phyloP scores from a whole-genome alignment of 352 stramenopile species.

The Phytophthora agathidicida region DNA sequence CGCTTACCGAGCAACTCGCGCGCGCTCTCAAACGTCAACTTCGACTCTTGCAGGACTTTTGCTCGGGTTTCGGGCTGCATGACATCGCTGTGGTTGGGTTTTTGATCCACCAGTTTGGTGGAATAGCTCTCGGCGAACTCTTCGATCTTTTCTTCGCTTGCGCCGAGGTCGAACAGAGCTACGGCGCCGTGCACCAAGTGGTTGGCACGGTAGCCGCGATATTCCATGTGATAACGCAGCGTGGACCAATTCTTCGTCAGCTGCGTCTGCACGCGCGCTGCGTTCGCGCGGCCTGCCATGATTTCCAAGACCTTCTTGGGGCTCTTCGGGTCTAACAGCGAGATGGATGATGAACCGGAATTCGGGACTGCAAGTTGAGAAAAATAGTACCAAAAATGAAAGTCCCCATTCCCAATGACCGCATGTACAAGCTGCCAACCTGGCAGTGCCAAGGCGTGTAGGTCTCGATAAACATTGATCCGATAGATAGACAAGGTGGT shows the following conservation, averaged over 20 bases:
- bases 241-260: slow-evolving; percentile 35
- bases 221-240: slow-evolving; percentile 40
- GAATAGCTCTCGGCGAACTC: slow-evolving; percentile 33
- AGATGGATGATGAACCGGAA: slow-evolving; percentile 19
- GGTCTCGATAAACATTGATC: too few species aligned
- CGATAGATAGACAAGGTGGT: too few species aligned
- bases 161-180: slow-evolving; percentile 37
- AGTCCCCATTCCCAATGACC: too few species aligned
- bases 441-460: too few species aligned
- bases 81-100: slow-evolving; percentile 19
- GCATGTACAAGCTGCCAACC: too few species aligned
- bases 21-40: slow-evolving; percentile 30
- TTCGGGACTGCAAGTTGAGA: background rate
- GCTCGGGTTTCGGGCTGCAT: slow-evolving; percentile 8
- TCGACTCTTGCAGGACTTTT: slow-evolving; percentile 14
- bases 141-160: slow-evolving; percentile 35
- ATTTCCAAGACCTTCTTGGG: too few species aligned
- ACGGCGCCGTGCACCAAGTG: slow-evolving; percentile 46
- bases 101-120: slow-evolving; percentile 31
- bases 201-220: slow-evolving; percentile 40
- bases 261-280: slow-evolving; percentile 20
- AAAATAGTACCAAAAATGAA: background rate
- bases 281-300: slow-evolving; percentile 12
- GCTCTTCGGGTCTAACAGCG: slow-evolving; percentile 5
- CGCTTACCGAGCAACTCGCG: slow-evolving; percentile 32